Evolutionary conservation across 2,329 filamentous ascomycete genomes (phyloP).

Genomic region (Keithomyces neogunnii): DNA sequence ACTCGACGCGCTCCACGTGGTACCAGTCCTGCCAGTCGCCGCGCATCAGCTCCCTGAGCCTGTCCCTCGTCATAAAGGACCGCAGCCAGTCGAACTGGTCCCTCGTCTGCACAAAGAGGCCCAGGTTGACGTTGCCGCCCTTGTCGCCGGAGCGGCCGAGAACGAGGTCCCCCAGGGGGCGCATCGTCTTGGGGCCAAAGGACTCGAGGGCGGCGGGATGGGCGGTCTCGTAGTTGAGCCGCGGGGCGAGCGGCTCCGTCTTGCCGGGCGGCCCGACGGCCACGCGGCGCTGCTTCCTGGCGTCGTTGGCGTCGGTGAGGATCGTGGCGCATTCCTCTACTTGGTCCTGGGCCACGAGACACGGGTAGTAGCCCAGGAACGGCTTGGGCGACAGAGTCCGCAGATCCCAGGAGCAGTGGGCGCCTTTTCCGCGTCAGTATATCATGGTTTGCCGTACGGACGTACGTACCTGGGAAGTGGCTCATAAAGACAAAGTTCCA

Average conservation of each 20-base stretch:
- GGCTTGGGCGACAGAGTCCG: constrained; percentile 25
- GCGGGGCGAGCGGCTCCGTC: constrained; percentile 9
- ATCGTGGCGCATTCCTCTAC: constrained; percentile 21
- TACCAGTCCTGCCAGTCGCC: constrained; percentile 21
- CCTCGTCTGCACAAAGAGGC: constrained; percentile 33
- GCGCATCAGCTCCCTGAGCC: constrained; percentile 26
- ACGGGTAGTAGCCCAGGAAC: constrained; percentile 15
- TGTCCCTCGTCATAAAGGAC: constrained; percentile 28
- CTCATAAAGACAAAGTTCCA: constrained; percentile 27
- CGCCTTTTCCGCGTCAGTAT: constrained; percentile 16
- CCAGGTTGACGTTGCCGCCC: constrained; percentile 33
- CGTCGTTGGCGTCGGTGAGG: constrained; percentile 2
- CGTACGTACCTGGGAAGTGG: constrained; percentile 25
- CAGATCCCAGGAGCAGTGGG: constrained; percentile 32
- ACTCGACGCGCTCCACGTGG: constrained; percentile 39
- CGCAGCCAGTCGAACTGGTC: constrained; percentile 38
- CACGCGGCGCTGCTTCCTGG: constrained; percentile 5
- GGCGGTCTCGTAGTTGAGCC: constrained; percentile 15
- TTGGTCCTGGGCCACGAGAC: constrained; percentile 18
- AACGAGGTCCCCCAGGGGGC: constrained; percentile 21
- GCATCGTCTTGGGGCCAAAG: constrained; percentile 13
- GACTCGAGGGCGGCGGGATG: constrained; percentile 4
- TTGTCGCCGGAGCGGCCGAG: constrained; percentile 30
- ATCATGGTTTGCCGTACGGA: neutral
- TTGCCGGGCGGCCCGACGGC: constrained; percentile 11